Base-by-base conservation (phyloP, 2,329 filamentous ascomycete species). In the Fusarium siculi region DNA sequence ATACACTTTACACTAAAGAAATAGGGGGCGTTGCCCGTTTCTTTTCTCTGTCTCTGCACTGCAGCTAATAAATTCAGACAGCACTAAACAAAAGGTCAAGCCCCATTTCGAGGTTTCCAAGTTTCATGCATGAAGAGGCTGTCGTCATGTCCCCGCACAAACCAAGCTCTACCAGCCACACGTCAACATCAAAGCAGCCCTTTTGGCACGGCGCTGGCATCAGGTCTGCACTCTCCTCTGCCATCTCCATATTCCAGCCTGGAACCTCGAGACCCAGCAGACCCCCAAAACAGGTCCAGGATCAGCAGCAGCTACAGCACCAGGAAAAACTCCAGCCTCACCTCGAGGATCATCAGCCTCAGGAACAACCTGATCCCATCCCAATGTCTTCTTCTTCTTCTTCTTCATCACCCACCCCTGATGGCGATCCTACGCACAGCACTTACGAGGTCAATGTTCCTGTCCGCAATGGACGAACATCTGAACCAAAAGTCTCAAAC, bases 121-220 rank as follows among this genome's bases (percentile, higher is more conserved):
- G 65, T 63, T 63, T 68, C 25, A 54, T 54, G 50, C 36, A 54
- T 54, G 23, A n/a, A 63, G 52, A 63, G 44, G 23, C 42, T 76
- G 65, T 72, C 75, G 75, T 77, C 75, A 77, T 77, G 63, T 68
- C 75, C 75, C 75, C 74, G 71, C 74, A 76, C 61, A 66, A 72
- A 49, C 53, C 44, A 54, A 57, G 65, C 60, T 50, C 50, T 63
- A 28, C 55, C 55, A 75, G 66, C 73, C 74, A 66, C 72, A 74
- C 72, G 59, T 63, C 50, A 64, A 65, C 63, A 44, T 37, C 59
- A 42, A 61, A 70, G 63, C 59, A 63, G 54, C 63, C 54, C 57
- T 55, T 62, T 59, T 68, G 63, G 63, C 68, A 63, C 53, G 50
- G 55, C 50, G 50, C 50, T 66, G 57, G 55, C 65, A 62, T 61